phyloP scores from a whole-genome alignment of 208 protist genomes.

The Sergeia podlipaevii region DNA sequence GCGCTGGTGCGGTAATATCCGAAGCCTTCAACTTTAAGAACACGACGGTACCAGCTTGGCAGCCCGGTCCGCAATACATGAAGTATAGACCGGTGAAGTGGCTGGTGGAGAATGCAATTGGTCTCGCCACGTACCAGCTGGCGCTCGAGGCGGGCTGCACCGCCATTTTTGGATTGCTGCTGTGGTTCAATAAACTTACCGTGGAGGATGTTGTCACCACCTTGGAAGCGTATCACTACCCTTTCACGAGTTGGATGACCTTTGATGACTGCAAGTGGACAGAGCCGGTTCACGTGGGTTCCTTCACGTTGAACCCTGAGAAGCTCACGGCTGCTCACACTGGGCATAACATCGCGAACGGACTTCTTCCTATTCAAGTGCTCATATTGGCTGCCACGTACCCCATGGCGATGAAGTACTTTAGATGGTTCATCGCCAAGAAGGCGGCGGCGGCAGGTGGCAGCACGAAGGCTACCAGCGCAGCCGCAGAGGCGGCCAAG shows the following conservation, averaged over 20 bases:
- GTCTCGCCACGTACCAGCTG: conserved; percentile 67
- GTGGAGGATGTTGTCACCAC: conserved; percentile 20
- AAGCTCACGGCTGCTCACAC: conserved; percentile 61
- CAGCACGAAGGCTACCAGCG: no score
- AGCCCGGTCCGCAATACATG: conserved; percentile 34
- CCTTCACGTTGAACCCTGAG: conserved; percentile 34
- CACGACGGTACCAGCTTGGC: conserved; percentile 16
- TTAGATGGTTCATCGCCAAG: no score
- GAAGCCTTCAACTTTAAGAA: conserved; percentile 1
- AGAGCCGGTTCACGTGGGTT: conserved; percentile 30
- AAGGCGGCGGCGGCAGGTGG: no score
- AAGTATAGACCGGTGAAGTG: conserved; percentile 34
- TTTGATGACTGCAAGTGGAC: conserved; percentile 40
- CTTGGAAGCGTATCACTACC: conserved; percentile 36
- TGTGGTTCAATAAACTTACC: conserved; percentile 24
- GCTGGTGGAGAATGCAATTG: conserved; percentile 51
- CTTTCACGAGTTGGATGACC: conserved; percentile 45
- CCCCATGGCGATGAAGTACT: conserved; percentile 15
- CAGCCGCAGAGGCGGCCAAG: no score
- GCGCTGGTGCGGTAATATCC: not conserved
- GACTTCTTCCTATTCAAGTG: conserved; percentile 57
- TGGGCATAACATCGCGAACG: conserved; percentile 62
- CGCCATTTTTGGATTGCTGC: conserved; percentile 27
- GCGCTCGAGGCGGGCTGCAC: conserved; percentile 47
- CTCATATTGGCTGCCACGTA: conserved; percentile 43